phyloP scores from a whole-genome alignment of 2,329 filamentous ascomycete species.

The Calonectria naviculata region DNA sequence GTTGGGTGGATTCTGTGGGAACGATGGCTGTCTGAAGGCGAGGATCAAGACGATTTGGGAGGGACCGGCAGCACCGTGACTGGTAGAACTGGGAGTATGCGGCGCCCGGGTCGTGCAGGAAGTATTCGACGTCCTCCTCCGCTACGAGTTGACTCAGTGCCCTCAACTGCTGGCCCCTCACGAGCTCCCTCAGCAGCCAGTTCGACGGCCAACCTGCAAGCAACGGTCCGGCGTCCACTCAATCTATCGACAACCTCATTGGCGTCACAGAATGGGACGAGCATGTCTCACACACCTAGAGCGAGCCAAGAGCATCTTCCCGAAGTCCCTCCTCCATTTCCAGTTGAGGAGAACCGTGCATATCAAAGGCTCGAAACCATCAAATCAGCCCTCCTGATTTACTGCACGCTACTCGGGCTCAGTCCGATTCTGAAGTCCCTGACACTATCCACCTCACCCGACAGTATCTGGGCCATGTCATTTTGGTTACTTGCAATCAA shows the following conservation, averaged over 20 bases:
- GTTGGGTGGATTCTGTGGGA: conserved; percentile 94
- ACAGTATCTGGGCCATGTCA: conserved; percentile 98
- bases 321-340: conserved; percentile 42
- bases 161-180: conserved; percentile 39
- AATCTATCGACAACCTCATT: conserved; percentile 67
- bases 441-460: conserved; percentile 90
- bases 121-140: conserved; percentile 50
- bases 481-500: conserved; percentile 95
- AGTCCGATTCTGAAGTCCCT: conserved; percentile 97
- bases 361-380: conserved; percentile 78
- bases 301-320: conserved; percentile 45
- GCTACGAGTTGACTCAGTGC: conserved; percentile 40
- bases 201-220: conserved; percentile 57
- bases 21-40: conserved; percentile 83
- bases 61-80: conserved; percentile 49
- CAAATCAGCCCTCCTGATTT: conserved; percentile 93
- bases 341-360: conserved; percentile 52
- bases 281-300: conserved; percentile 37
- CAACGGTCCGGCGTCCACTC: conserved; percentile 54
- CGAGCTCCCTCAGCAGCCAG: conserved; percentile 51
- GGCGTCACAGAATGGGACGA: conserved; percentile 45
- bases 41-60: conserved; percentile 58
- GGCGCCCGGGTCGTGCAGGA: conserved; percentile 48
- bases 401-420: conserved; percentile 89
- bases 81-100: conserved; percentile 48